Base-by-base conservation (phyloP, 176 grass and related monocot genomes). In the Musa itinerans region DNA sequence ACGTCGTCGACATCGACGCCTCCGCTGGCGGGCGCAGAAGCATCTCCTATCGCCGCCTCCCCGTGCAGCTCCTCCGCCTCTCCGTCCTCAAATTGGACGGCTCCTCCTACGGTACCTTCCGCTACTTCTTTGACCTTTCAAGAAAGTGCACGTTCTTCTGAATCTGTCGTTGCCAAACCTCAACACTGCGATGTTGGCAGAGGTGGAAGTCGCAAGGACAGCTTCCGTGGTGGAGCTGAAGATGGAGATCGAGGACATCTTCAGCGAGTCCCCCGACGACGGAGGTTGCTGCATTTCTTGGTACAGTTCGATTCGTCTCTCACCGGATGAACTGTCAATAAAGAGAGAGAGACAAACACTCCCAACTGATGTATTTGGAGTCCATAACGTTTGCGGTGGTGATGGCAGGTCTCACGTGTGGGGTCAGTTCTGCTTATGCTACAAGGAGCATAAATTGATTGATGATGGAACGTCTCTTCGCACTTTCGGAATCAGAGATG, bases 361-460 rank as follows among this genome's bases (percentile, higher is more conserved):
- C 13, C 34, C 10, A 49, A 52, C 11, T 70, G 50, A 10, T 65
- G 63, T 8, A 14, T 25, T 65, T 65, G 80, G 50, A 66, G 9
- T 3, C 59, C 79, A 26, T 51, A 66, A 80, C 57, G 62, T 14
- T 78, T 15, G n/a, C 20, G 15, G 1, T 17, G 72, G 29, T 26
- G 82, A 24, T 87, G 29, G 10, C 75, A 92, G 93, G 93, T 85
- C 71, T 67, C 90, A 97, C 50, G 90, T 97, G 64, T 97, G 93
- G 93, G 84, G 90, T 74, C 86, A 92, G 74, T 97, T 97, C 79
- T 97, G 87, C 80, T 87, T 97, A 83, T 92, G 87, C 81, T 92
- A 81, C 79, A 86, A 86, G 76, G 83, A 83, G 63, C 83, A 83
- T 71, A 97, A 85, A 72, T 69, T 97, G 78, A 97, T 77, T 10